Conservation (phyloP, 805 yeast genomes). For the Ogataea wickerhamii region DNA sequence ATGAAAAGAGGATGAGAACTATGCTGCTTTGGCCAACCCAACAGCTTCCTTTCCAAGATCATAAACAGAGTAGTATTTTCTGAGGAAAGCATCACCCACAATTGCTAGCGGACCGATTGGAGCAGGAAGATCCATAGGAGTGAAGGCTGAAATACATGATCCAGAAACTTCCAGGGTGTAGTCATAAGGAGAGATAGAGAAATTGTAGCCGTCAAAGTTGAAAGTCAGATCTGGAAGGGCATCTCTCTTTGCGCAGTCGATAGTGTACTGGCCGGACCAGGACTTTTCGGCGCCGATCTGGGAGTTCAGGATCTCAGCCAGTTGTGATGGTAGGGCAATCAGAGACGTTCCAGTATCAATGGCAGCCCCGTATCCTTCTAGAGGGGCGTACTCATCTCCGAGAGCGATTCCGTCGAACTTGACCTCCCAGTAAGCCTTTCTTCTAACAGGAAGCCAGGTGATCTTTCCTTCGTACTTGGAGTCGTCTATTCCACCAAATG, state of each 20-base stretch:
- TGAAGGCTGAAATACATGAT: conserved; percentile 92
- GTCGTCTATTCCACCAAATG: conserved; percentile 91
- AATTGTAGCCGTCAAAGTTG: conserved; percentile 85
- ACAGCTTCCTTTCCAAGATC: conserved; percentile 89
- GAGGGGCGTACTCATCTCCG: conserved; percentile 87
- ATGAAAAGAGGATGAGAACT: no score
- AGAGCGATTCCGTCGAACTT: conserved; percentile 84
- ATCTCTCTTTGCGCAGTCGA: conserved; percentile 86
- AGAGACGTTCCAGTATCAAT: conserved; percentile 98
- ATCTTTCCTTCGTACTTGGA: conserved; percentile 75
- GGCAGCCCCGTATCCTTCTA: conserved; percentile 88
- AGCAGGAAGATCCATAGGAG: conserved; percentile 96
- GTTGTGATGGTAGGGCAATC: conserved; percentile 88
- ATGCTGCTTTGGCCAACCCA: conserved; percentile 82
- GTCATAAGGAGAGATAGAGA: conserved; percentile 84
- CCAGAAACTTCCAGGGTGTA: conserved; percentile 94
- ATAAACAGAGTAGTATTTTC: conserved; percentile 91
- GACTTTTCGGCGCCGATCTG: conserved; percentile 96
- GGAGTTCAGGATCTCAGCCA: conserved; percentile 92
- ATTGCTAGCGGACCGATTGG: conserved; percentile 97
- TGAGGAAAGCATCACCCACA: conserved; percentile 95
- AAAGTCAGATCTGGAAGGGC: conserved; percentile 88
- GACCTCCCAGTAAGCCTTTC: conserved; percentile 99
- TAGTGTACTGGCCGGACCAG: conserved; percentile 95
- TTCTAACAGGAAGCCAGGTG: conserved; percentile 95